Base-by-base conservation (phyloP, 306 rosid genomes). In the Malus sieversii region DNA sequence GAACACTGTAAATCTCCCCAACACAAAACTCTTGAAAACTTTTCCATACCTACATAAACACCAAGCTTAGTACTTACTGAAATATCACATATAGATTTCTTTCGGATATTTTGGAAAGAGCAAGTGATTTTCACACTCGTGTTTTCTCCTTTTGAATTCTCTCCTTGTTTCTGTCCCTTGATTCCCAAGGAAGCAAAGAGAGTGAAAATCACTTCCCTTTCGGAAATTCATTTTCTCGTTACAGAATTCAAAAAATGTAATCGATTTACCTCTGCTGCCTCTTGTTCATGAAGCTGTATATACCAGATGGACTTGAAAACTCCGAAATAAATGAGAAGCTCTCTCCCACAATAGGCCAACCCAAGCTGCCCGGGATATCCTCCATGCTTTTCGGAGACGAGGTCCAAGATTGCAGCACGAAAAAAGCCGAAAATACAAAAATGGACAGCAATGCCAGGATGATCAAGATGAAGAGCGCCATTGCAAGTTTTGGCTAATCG, bases 271-370 rank as follows among this genome's bases (percentile, higher is more conserved):
- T 93, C 76, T 89, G 79, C 74, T 90, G 96, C 78, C 98, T 90
- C 42, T 77, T 85, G 75, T 72, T 71, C 96, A 90, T 90, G 95
- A 93, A 93, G 87, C 79, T 90, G 82, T 42, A 90, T 74, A 93
- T 87, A 61, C 98, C 96, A 53, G 93, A 84, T 1, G 93, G 90
- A 68, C 95, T 90, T 58, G 92, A 86, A 82, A 92, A 92, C 82
- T 82, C 89, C 13, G 95, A 86, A 29, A 93, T 63, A 61, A 93
- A 93, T 45, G 89, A 82, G 72, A 89, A 84, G 77, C 88, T 93
- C 81, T 90, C 98, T 12, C 98, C 96, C 42, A 93, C 82, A 81
- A 93, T 32, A 27, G 98, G 98, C 94, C 94, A 89, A 44, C 98
- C 98, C 57, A 93, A 82, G 84, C 83, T 86, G 2, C 98, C 98